A percentile compares a stretch with the other conserved stretches of the same genome.
phyloP scores from a whole-genome alignment of 805 yeast genomes.

The Candida palmyrensis region DNA sequence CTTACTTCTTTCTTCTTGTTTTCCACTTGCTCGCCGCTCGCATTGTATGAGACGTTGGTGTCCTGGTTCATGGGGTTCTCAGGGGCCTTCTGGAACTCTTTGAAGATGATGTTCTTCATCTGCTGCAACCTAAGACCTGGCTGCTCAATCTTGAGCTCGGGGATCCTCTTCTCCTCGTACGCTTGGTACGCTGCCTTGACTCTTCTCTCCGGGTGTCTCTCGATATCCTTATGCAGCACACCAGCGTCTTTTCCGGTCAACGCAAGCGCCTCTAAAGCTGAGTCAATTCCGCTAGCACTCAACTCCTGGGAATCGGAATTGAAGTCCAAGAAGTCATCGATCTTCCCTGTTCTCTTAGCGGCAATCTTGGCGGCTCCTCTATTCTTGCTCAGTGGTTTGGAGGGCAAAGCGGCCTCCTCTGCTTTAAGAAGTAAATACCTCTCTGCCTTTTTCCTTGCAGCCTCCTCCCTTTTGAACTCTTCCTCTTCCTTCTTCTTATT shows the following conservation, averaged over 20 bases:
- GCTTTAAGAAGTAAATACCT: conserved; percentile 61
- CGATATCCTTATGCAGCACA: conserved; percentile 58
- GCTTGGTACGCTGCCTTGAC: conserved; percentile 76
- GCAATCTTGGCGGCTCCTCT: conserved; percentile 70
- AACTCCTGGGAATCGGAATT: conserved; percentile 47
- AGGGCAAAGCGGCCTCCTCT: conserved; percentile 60
- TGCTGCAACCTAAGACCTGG: conserved; percentile 81
- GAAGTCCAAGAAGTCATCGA: conserved; percentile 62
- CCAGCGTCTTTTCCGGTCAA: conserved; percentile 55
- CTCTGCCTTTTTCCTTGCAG: conserved; percentile 75
- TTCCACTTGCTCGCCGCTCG: conserved; percentile 47
- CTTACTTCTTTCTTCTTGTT: conserved; percentile 45
- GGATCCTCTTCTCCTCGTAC: conserved; percentile 65
- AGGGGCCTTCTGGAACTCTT: conserved; percentile 76
- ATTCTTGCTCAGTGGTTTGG: conserved; percentile 51
- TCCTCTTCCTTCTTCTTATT: conserved; percentile 67
- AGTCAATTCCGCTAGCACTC: conserved; percentile 71
- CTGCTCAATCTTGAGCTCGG: conserved; percentile 67
- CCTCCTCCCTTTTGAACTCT: conserved; percentile 68
- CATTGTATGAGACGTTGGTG: conserved; percentile 59
- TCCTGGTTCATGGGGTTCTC: conserved; percentile 84
- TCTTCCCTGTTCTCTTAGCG: conserved; percentile 52
- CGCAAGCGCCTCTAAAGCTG: conserved; percentile 72
- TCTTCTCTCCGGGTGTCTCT: conserved; percentile 85
- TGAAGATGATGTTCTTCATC: conserved; percentile 63